Evolutionary conservation across 331 rosid species (phyloP).

Genomic region (Pyracantha coccinea): DNA sequence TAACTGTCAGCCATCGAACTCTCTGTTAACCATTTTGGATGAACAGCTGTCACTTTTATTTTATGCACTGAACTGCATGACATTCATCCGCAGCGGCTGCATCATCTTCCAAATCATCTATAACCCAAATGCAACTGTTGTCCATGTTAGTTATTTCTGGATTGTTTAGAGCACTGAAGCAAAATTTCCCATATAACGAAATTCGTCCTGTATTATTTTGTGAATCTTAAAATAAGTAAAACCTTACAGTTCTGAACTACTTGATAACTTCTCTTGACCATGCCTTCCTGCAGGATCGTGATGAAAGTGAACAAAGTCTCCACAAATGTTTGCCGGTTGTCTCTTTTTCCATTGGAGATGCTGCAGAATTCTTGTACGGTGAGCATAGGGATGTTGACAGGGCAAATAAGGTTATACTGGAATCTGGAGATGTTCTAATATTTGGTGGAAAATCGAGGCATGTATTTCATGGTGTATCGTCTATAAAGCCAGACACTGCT

Average conservation of each 20-base stretch:
- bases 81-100: background rate
- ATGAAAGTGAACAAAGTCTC: slow-evolving; percentile 56
- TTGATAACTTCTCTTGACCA: background rate
- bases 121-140: background rate
- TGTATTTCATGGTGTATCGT: slow-evolving; percentile 61
- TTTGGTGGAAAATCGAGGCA: slow-evolving; percentile 69
- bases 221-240: background rate
- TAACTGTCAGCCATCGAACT: too few relatives aligned
- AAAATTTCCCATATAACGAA: background rate
- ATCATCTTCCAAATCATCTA: background rate
- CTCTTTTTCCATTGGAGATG: slow-evolving; percentile 87
- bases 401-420: slow-evolving; percentile 33
- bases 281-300: slow-evolving; percentile 44
- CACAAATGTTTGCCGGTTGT: slow-evolving; percentile 45
- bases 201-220: background rate
- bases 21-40: background rate
- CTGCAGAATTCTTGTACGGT: slow-evolving; percentile 56
- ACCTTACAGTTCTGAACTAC: background rate
- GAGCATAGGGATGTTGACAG: slow-evolving; percentile 34
- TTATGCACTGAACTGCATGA: background rate
- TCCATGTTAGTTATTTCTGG: background rate
- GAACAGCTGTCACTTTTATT: background rate
- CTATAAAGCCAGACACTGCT: slow-evolving; percentile 38
- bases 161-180: background rate
- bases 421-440: slow-evolving; percentile 79